These are phyloP conservation scores for Globisporangium camurandrum DNA, from an alignment of 352 stramenopile species.

Conservation along the genomic window DNA sequence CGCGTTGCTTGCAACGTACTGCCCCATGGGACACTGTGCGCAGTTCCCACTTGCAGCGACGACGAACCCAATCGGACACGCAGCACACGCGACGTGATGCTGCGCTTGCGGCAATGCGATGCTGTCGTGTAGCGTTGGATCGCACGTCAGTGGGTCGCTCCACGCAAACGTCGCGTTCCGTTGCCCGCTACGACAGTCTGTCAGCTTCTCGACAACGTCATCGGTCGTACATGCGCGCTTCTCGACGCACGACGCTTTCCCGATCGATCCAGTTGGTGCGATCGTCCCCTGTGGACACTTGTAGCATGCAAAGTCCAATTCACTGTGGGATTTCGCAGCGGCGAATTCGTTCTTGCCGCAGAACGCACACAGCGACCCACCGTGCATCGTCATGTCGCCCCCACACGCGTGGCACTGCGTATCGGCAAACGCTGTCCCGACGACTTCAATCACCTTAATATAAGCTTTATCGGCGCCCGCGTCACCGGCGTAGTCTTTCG, in stretches of 20 bases:
- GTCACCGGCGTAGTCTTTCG: slow-evolving; percentile 72
- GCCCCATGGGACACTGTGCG: slow-evolving; percentile 28
- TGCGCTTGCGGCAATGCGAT: slow-evolving; percentile 35
- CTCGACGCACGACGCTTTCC: slow-evolving; percentile 51
- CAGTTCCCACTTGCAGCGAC: slow-evolving; percentile 33
- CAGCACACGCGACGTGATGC: slow-evolving; percentile 34
- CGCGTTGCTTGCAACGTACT: slow-evolving; percentile 23
- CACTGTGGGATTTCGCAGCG: slow-evolving; percentile 53
- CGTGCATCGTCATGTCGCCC: slow-evolving; percentile 68
- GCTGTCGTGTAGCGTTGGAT: slow-evolving; percentile 27
- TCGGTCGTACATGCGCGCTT: slow-evolving; percentile 52
- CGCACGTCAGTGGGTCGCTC: slow-evolving; percentile 61
- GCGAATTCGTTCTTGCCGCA: slow-evolving; percentile 77
- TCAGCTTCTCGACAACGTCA: slow-evolving; percentile 56
- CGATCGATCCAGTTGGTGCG: slow-evolving; percentile 67
- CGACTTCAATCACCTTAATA: slow-evolving; percentile 75
- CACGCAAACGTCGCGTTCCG: slow-evolving; percentile 58
- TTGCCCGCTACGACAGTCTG: slow-evolving; percentile 39
- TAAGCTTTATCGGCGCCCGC: slow-evolving; percentile 58
- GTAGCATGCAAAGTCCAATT: slow-evolving; percentile 74
- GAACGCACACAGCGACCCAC: slow-evolving; percentile 69
- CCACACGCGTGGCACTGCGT: slow-evolving; percentile 67
- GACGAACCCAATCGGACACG: slow-evolving; percentile 41
- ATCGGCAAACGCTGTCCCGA: slow-evolving; percentile 72
- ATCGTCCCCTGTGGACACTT: slow-evolving; percentile 53